Conservation (phyloP, 306 rosid species). For the Fagus crenata region DNA sequence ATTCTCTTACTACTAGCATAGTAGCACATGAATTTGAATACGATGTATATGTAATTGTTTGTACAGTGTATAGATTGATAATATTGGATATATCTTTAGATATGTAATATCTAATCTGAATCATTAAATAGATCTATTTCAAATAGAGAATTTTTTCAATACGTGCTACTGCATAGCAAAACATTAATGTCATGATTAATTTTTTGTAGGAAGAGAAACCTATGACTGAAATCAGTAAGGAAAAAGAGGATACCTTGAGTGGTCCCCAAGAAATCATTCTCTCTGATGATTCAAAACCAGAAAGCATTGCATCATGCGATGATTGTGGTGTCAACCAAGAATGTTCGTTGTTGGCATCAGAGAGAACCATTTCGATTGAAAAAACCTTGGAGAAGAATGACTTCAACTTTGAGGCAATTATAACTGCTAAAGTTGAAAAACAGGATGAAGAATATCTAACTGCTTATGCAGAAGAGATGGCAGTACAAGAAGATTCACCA, state of each 20-base stretch:
- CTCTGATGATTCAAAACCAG: constrained; percentile 36
- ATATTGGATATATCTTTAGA: too few species aligned
- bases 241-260: constrained; percentile 4
- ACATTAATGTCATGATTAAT: neutral
- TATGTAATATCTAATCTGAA: too few species aligned
- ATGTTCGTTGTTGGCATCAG: neutral
- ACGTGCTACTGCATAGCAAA: neutral
- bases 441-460: neutral
- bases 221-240: constrained; percentile 8
- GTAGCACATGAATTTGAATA: neutral
- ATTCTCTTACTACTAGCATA: neutral
- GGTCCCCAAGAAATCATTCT: constrained; percentile 39
- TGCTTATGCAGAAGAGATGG: neutral
- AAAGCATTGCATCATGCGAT: constrained; percentile 33
- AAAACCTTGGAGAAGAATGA: constrained; percentile 30
- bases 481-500: constrained; percentile 6
- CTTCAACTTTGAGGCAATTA: neutral
- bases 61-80: too few species aligned
- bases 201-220: constrained; percentile 36
- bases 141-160: neutral
- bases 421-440: neutral
- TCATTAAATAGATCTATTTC: too few species aligned
- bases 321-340: constrained; percentile 19
- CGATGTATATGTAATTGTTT: neutral
- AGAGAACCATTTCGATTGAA: constrained; percentile 2